Conservation (phyloP, 495 filamentous ascomycete genomes). For the Aspergillus bertholletiae region DNA sequence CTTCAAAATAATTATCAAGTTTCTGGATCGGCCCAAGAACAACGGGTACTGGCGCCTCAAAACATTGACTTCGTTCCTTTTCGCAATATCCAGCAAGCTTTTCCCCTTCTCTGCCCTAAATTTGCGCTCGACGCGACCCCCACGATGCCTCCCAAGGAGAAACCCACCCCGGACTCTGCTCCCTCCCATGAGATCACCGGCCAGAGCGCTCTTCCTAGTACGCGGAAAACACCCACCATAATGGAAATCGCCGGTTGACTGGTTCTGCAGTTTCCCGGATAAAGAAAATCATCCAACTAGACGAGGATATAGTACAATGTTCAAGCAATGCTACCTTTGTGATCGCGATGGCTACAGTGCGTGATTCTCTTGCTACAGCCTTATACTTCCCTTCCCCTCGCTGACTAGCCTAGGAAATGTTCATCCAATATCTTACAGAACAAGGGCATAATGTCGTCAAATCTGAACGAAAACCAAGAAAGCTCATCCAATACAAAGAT, state of each 20-base stretch:
- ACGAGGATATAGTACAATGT: conserved; percentile 78
- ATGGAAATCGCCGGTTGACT: not conserved
- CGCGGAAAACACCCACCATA: conserved; percentile 26
- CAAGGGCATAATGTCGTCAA: conserved; percentile 87
- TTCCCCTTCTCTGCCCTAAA: not conserved
- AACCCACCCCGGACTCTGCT: conserved; percentile 55
- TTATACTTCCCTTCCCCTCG: not conserved
- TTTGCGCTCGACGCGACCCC: not conserved
- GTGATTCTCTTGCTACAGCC: conserved; percentile 13
- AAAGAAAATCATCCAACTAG: conserved; percentile 86
- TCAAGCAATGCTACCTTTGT: conserved; percentile 95
- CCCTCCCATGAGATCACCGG: conserved; percentile 78
- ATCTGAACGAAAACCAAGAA: conserved; percentile 82
- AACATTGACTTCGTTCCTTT: not conserved
- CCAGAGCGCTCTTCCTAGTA: conserved; percentile 79
- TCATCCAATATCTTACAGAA: conserved; percentile 85
- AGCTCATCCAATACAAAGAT: conserved; percentile 96
- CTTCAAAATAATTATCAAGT: not conserved
- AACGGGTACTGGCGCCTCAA: not conserved
- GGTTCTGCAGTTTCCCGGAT: conserved; percentile 70
- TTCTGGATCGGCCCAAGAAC: not conserved
- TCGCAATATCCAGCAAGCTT: not conserved
- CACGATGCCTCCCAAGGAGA: conserved; percentile 83
- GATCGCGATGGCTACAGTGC: conserved; percentile 83
- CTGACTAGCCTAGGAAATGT: conserved; percentile 68